phyloP scores from a whole-genome alignment of 139 green algal species.

The Chlorella sp. region DNA sequence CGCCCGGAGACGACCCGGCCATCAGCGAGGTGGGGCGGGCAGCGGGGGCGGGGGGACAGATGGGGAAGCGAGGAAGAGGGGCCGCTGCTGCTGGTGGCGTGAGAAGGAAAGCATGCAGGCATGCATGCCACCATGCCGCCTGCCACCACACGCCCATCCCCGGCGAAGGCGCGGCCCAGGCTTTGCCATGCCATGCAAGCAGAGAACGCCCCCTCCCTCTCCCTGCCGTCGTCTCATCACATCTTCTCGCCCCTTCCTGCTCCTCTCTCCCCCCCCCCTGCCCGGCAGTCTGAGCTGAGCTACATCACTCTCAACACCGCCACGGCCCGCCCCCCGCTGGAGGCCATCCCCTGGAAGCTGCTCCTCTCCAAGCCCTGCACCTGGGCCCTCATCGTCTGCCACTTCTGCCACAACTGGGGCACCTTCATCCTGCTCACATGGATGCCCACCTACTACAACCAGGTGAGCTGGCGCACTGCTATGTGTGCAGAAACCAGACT shows the following conservation, averaged over 20 bases:
- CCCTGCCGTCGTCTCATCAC: neutral
- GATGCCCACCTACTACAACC: constrained; percentile 99
- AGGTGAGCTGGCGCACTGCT: no score
- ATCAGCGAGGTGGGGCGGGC: constrained; percentile 44
- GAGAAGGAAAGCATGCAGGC: neutral
- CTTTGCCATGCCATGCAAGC: neutral
- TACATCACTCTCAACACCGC: constrained; percentile 55
- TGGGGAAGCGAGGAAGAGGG: neutral
- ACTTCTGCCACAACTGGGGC: constrained; percentile 99
- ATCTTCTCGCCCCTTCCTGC: neutral
- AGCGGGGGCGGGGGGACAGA: neutral
- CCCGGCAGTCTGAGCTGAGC: constrained; percentile 3
- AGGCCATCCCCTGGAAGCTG: constrained; percentile 87
- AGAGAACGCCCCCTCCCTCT: neutral
- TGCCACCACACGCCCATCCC: no score
- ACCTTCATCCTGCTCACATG: constrained; percentile 99
- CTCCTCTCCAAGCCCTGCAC: constrained; percentile 88
- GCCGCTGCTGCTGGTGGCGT: neutral
- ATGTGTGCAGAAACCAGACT: no score
- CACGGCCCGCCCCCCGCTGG: neutral
- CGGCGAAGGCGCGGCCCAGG: no score
- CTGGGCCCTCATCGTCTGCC: constrained; percentile 95
- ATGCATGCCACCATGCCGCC: no score
- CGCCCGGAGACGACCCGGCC: constrained; percentile 66
- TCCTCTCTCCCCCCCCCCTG: neutral